These are phyloP conservation scores for Sphagnum magellanicum DNA, from an alignment of 228 moss, liverwort and hornwort species.

Conservation along the genomic window DNA sequence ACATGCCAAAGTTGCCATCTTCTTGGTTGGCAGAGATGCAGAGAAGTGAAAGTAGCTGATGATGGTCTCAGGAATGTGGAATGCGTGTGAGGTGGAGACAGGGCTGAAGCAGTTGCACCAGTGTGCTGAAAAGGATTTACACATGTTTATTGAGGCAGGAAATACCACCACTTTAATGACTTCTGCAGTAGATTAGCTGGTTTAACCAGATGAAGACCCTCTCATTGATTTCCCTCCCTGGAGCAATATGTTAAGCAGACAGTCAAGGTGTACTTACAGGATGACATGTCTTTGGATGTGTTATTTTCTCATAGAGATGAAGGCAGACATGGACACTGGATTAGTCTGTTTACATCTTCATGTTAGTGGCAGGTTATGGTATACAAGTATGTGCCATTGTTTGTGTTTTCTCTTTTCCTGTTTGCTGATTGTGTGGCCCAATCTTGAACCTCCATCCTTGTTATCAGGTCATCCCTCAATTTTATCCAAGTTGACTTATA, in stretches of 20 bases:
- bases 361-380: background rate
- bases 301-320: background rate
- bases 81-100: slow-evolving; percentile 82
- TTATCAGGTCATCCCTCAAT: too few species aligned
- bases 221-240: background rate
- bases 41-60: too few species aligned
- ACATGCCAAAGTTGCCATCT: background rate
- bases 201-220: slow-evolving; percentile 57
- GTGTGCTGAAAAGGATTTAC: slow-evolving; percentile 95
- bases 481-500: too few species aligned
- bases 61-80: slow-evolving; percentile 3
- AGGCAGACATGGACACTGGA: background rate
- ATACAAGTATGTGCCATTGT: too few species aligned
- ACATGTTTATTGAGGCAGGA: slow-evolving; percentile 83
- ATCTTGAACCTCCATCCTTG: too few species aligned
- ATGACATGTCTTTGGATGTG: background rate
- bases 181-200: slow-evolving; percentile 98
- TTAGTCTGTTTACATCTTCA: background rate
- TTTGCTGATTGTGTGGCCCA: too few species aligned
- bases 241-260: background rate
- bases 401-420: too few species aligned
- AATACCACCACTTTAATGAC: slow-evolving; percentile 63
- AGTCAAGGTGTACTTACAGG: background rate
- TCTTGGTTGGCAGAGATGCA: too few species aligned
- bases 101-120: slow-evolving; percentile 95